Evolutionary conservation across 768 basidiomycete species (phyloP), one percentile per base, ranked within the genome.

Genomic region (Candolleomyces eurysporus): DNA sequence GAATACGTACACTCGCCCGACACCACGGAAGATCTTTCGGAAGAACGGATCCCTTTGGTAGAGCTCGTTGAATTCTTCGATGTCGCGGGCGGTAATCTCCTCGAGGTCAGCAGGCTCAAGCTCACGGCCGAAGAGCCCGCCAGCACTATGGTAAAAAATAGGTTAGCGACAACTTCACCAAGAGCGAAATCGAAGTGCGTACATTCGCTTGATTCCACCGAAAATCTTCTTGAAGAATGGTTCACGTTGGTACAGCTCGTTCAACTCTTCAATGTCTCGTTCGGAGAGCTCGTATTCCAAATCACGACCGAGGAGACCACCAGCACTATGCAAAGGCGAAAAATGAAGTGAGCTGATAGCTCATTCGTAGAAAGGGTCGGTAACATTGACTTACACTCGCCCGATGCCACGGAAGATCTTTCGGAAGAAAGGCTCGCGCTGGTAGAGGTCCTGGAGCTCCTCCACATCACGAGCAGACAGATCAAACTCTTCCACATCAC

Each of bases 321-420:
- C 40, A n/a, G 36, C 39, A 39, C 45, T 46, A 21, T 14, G 6
- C 45, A 21, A 21, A 21, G 45, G 1, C 10, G 16, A 21, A 13
- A 17, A 4, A 21, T 46, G 17, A 17, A 46, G 45, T 46, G 45
- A 46, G 16, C 45, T 17, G 6, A 36, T 36, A 36, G 36, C 36
- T 36, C 11, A 7, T 8, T 36, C 36, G 11, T 36, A 26, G 2
- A 26, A 26, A 2, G 26, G 26, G 26, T 26, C 4, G 26, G 26
- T 26, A 26, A 26, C 26, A 26, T 26, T 26, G 36, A 36, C 36
- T 36, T 36, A 36, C 36, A 59, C 31, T 19, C 42, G 49, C 59
- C 53, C 53, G 13, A 36, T 40, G 1, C 59, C 59, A 6, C 59
- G 17, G 49, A 59, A 42, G 48, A 59, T 40, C 58, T 51, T 59